Evolutionary conservation across 2,329 filamentous ascomycete genomes (phyloP), one percentile per base, ranked within the genome.

Genomic region (Trichoderma sp.): DNA sequence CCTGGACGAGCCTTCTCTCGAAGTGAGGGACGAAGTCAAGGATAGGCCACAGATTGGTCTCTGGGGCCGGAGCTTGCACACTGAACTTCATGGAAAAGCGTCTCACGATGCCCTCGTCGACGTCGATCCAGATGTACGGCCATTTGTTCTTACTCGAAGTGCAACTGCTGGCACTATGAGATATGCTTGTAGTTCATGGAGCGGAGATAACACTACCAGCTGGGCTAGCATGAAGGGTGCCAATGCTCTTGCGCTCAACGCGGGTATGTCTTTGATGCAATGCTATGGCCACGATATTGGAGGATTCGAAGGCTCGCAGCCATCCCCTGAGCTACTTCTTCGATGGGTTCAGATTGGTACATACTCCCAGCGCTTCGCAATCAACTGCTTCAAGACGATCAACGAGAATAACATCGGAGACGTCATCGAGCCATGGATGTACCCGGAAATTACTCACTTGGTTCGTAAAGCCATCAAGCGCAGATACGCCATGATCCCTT

Each of bases 371-470:
- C 88, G 91, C 0, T 93, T 93, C 76, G 90, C 91, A 12, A 93
- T 93, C 82, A 93, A 93, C 80, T 93, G 91, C 80, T 93, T 91
- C 86, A 93, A 93, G 82, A 93, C 92, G 0, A 85, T 87, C 0
- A 82, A 86, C 1, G 89, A 93, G 79, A 93, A 90, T 76, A 84
- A 84, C 0, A 85, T 92, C 28, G 91, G 91, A 8, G 91, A 92
- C 43, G 91, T 93, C 11, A 93, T 93, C 72, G 91, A 93, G 81
- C 91, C 91, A 0, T 93, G 91, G 90, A 93, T 93, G 90, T 92
- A 93, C 76, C 89, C 90, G 0, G 87, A 90, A 43, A 89, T 90
- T 32, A 89, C 90, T 0, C 87, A 86, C 0, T 80, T 91, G 1
- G 83, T 93, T 15, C 87, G 91, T 18, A 85, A 86, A 67, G 86